Evolutionary conservation across 2,329 filamentous ascomycete species (phyloP), one percentile per base, ranked within the genome.

Genomic region (Lecanicillium sp.): DNA sequence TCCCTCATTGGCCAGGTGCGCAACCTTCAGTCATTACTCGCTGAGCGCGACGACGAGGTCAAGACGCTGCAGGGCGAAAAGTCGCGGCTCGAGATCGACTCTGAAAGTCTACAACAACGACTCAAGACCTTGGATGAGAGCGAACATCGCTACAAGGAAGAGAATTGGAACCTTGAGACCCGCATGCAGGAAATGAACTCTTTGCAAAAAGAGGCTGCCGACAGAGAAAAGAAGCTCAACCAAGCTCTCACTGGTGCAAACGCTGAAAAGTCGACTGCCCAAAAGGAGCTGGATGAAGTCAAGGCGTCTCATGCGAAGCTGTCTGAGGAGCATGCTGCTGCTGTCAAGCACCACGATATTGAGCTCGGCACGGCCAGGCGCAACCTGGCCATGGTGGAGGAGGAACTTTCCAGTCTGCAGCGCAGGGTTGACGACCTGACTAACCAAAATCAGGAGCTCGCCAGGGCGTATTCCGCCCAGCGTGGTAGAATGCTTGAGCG

Each of bases 151-250:
- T 95, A 94, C 66, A 96, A 95, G 63, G 92, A 98, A 54, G 92
- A 96, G 60, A 98, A 96, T 58, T 98, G 92, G 92, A 90, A 85
- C 46, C 73, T 98, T 28, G 92, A 98, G 60, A 94, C 89, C 0
- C 85, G 88, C 51, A 74, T 94, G 16, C 92, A 95, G 52, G 89
- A 96, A 46, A 69, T 90, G 30, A 73, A 84, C 37, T 74, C 82
- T 7, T 71, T 76, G 13, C 75, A 83, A 45, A 86, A 81, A 55
- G 86, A 94, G 33, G 75, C 84, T 1, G 69, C 80, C 12, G 88
- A 92, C 54, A 83, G 83, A 44, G 88, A 95, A 59, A 85, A 87
- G 59, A 85, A 85, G 56, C 71, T 95, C 29, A 79, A 73, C 12
- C 83, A 88, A 51, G 74, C 71, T 35, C 67, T 98, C 36, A 84